phyloP scores from a whole-genome alignment of 78 protist species.

The Dictyostelium intermedium region DNA sequence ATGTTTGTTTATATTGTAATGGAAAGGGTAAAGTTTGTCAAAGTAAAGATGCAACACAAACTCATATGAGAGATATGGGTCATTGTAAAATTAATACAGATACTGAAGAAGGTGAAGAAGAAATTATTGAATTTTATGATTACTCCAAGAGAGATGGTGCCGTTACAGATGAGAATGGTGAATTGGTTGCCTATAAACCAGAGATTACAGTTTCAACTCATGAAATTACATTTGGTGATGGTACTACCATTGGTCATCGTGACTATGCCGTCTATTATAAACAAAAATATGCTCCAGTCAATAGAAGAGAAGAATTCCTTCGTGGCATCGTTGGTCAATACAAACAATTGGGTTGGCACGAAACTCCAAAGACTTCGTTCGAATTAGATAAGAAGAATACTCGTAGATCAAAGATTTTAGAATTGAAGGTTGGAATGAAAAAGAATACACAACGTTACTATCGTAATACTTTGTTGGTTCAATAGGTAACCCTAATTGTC shows the following conservation, averaged over 20 bases:
- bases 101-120: constrained; percentile 56
- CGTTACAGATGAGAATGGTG: constrained; percentile 16
- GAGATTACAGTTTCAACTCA: constrained; percentile 18
- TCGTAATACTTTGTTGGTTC: constrained; percentile 3
- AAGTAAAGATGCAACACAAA: constrained; percentile 80
- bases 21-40: constrained; percentile 67
- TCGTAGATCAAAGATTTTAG: constrained; percentile 17
- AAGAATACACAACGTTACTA: constrained; percentile 64
- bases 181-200: not conserved
- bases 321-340: constrained; percentile 24
- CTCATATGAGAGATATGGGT: constrained; percentile 84
- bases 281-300: constrained; percentile 25
- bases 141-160: constrained; percentile 29
- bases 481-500: too few relatives aligned
- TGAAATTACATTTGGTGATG: constrained; percentile 68
- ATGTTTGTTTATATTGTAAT: constrained; percentile 87
- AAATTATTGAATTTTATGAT: constrained; percentile 87
- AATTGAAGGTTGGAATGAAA: constrained; percentile 67
- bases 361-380: not conserved
- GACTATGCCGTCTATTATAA: constrained; percentile 77
- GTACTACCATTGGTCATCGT: constrained; percentile 78
- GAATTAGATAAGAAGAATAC: not conserved
- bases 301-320: constrained; percentile 36
- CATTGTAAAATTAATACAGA: constrained; percentile 74
- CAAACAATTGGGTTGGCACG: constrained; percentile 62